A percentile compares a stretch with the other conserved stretches of the same genome.
These are phyloP conservation scores for Penicillium turbatum DNA, from an alignment of 495 filamentous ascomycete genomes.

Conservation along the genomic window DNA sequence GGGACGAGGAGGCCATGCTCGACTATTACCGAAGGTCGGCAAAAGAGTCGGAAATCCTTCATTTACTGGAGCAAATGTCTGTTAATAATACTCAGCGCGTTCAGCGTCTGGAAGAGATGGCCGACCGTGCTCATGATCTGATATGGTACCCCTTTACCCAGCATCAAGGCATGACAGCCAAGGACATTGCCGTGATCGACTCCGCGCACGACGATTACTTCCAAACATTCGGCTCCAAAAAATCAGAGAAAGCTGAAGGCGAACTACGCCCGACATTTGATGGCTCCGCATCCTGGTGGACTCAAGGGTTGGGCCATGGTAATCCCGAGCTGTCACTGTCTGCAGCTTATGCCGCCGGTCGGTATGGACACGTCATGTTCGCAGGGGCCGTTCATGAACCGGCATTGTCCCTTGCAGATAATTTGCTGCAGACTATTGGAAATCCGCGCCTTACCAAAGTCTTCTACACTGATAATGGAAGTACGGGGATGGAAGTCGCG, in stretches of 20 bases:
- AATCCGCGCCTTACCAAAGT: conserved; percentile 61
- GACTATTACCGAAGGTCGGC: conserved; percentile 51
- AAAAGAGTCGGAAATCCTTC: conserved; percentile 33
- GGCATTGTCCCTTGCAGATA: conserved; percentile 58
- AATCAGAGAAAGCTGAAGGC: conserved; percentile 5
- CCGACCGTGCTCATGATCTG: conserved; percentile 46
- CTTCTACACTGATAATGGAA: conserved; percentile 78
- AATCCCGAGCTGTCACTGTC: conserved; percentile 62
- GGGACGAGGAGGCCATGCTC: conserved; percentile 52
- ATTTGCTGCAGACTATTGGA: conserved; percentile 48
- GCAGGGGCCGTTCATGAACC: conserved; percentile 68
- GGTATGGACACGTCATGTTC: conserved; percentile 84
- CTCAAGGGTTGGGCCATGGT: conserved; percentile 74
- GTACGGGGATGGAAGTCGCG: conserved; percentile 73
- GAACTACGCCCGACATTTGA: conserved; percentile 62
- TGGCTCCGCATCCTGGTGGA: conserved; percentile 82
- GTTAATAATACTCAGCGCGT: conserved; percentile 49
- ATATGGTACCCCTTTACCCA: conserved; percentile 87
- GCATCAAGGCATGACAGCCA: conserved; percentile 54
- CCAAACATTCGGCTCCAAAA: conserved; percentile 45
- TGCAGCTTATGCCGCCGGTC: conserved; percentile 73
- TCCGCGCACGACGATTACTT: conserved; percentile 74
- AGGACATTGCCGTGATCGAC: conserved; percentile 65
- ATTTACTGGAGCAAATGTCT: conserved; percentile 45
- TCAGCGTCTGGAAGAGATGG: conserved; percentile 54